Percentiles rank a stretch among this genome's conserved stretches.
Conservation (phyloP, 2,329 filamentous ascomycete species). For the Plectosphaerella plurivora region DNA sequence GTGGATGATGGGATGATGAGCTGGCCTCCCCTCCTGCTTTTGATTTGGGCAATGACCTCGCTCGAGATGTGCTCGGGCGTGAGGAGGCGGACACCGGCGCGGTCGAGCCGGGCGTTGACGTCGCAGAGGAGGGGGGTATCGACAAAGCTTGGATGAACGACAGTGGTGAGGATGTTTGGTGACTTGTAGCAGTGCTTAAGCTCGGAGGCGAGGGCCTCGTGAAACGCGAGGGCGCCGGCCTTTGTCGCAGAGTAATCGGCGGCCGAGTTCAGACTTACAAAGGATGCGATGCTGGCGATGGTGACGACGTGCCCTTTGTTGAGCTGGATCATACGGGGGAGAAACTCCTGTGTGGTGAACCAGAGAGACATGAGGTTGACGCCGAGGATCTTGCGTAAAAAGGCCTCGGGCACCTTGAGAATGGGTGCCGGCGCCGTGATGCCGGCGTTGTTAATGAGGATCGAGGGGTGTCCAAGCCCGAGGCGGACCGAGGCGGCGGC, state of each 20-base stretch:
- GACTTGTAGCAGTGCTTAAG: conserved; percentile 28
- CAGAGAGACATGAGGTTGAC: conserved; percentile 44
- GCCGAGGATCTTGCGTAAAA: conserved; percentile 37
- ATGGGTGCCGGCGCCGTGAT: conserved; percentile 28
- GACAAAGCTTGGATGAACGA: conserved; percentile 18
- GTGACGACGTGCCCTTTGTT: conserved; percentile 50
- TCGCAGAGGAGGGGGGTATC: conserved; percentile 26
- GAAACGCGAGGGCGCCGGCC: conserved; percentile 45
- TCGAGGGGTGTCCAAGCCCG: conserved; percentile 38
- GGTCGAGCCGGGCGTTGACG: conserved; percentile 20
- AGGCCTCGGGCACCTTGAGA: conserved; percentile 30
- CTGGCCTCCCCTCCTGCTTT: conserved; percentile 42
- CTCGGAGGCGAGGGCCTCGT: conserved; percentile 40
- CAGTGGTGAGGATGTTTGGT: conserved; percentile 28
- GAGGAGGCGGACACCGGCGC: conserved; percentile 23
- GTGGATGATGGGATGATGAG: conserved; percentile 35
- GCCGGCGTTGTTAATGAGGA: conserved; percentile 58
- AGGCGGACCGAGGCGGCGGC: conserved; percentile 32
- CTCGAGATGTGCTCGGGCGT: conserved; percentile 36
- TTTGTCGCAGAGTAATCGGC: conserved; percentile 49
- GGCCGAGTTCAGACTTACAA: conserved; percentile 37
- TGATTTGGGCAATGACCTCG: conserved; percentile 43
- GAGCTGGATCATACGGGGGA: conserved; percentile 39
- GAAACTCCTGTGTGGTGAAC: conserved; percentile 38
- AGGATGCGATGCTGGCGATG: conserved; percentile 46